Evolutionary conservation across 179 eudicot species (phyloP), one percentile per base, ranked within the genome.

Genomic region (Camellia oleifera): DNA sequence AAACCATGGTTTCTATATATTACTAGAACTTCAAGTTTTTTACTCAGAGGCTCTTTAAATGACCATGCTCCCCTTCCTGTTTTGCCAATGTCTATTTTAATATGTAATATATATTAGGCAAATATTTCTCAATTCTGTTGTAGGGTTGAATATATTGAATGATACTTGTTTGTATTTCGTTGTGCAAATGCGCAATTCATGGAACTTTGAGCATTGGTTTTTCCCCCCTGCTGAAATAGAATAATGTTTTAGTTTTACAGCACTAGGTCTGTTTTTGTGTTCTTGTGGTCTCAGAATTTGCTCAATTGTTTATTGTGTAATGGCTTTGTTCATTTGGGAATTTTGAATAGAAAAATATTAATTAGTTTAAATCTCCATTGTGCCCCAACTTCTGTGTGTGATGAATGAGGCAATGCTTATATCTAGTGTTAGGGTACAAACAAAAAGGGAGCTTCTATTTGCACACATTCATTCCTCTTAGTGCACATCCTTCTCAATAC

Each of bases 171-270:
- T 62, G 78, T 76, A 61, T 62, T 76, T 62, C 11, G 69, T 44
- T n/a, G 44, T 61, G 42, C 69, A 7, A 63, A 20, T 76, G 54
- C 50, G 12, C 79, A 12, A 76, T 67, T 58, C 45, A 5, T 2
- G 79, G 26, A 76, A 62, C 46, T 54, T 62, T 20, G 45, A 63
- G 54, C 66, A 75, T 4, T 60, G 32, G 10, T 75, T 75, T 64
- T 48, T 4, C 17, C 0, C 12, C n/a, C 57, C 20, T n/a, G 14
- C 44, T 26, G 46, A 63, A 48, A 44, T 76, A 74, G 67, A 74
- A 74, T 74, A 73, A 56, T 23, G 45, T 32, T 26, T 46, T 14
- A 14, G 46, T 54, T 54, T 73, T 73, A 74, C 13, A 15, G 65
- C 44, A 56, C 20, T 3, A 17, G 13, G 54, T 17, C 13, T 23